These are phyloP conservation scores for Pythium sp. DNA, from an alignment of 352 stramenopile species.

Conservation along the genomic window DNA sequence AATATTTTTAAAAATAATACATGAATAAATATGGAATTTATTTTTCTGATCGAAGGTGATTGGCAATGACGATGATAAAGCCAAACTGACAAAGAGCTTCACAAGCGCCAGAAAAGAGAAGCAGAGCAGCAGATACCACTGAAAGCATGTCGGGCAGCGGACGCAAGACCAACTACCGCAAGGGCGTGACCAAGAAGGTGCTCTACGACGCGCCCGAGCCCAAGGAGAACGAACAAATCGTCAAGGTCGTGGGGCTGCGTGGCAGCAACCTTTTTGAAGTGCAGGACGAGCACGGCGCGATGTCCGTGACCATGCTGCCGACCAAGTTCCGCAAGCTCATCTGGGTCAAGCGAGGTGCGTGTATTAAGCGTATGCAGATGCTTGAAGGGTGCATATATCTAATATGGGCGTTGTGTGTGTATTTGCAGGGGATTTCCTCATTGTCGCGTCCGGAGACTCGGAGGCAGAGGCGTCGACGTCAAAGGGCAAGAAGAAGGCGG, in stretches of 20 bases:
- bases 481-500: conserved; percentile 86
- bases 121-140: background rate
- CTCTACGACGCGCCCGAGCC: conserved; percentile 90
- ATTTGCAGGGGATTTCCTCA: conserved; percentile 91
- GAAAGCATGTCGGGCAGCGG: conserved; percentile 86
- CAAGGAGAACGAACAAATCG: conserved; percentile 88
- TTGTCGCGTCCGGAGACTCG: conserved; percentile 83
- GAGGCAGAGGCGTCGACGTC: conserved; percentile 73
- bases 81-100: background rate
- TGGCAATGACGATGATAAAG: conserved; percentile 4
- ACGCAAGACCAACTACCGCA: conserved; percentile 89
- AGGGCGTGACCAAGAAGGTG: conserved; percentile 91
- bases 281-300: conserved; percentile 43
- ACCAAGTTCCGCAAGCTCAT: conserved; percentile 99
- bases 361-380: background rate
- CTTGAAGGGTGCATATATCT: background rate
- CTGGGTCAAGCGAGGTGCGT: conserved; percentile 93
- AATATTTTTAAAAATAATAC: too few species aligned
- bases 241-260: conserved; percentile 89
- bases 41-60: background rate
- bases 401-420: background rate
- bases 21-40: too few species aligned
- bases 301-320: conserved; percentile 92
- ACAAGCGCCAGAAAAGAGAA: background rate
- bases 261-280: conserved; percentile 97